These are phyloP conservation scores for Macrophomina tecta DNA, from an alignment of 2,329 filamentous ascomycete genomes.

Conservation along the genomic window DNA sequence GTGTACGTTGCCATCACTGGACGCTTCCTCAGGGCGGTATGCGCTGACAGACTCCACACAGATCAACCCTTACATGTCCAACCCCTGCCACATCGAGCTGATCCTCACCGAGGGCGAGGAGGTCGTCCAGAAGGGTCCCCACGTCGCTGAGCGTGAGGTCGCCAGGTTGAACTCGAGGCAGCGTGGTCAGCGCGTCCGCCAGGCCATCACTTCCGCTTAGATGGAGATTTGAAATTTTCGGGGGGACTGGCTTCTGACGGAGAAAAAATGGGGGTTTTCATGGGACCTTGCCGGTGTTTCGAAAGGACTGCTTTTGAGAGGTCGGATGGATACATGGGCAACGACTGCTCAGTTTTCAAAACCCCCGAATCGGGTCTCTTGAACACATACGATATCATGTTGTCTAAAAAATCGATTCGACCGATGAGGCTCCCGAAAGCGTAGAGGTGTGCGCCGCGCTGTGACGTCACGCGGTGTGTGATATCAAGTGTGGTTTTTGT, in stretches of 20 bases:
- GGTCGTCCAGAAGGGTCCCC: conserved; percentile 87
- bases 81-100: conserved; percentile 99
- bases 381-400: conserved; percentile 28
- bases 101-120: conserved; percentile 99
- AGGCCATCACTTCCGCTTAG: conserved; percentile 65
- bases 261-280: conserved; percentile 22
- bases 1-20: conserved; percentile 70
- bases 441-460: neutral
- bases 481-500: conserved; percentile 6
- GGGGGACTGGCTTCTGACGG: conserved; percentile 20
- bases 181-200: conserved; percentile 73
- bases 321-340: conserved; percentile 28
- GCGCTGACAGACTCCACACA: conserved; percentile 46
- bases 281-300: conserved; percentile 29
- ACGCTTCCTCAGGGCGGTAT: neutral
- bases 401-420: conserved; percentile 29
- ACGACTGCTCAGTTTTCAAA: conserved; percentile 25
- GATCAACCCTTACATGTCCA: conserved; percentile 99
- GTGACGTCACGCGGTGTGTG: conserved; percentile 21
- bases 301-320: conserved; percentile 27
- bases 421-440: conserved; percentile 21
- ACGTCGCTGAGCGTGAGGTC: conserved; percentile 68
- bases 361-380: conserved; percentile 26
- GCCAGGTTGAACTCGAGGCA: conserved; percentile 86
- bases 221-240: conserved; percentile 9